These are phyloP conservation scores for Pichia sp. DNA, from an alignment of 1,139 yeast genomes.

Conservation along the genomic window DNA sequence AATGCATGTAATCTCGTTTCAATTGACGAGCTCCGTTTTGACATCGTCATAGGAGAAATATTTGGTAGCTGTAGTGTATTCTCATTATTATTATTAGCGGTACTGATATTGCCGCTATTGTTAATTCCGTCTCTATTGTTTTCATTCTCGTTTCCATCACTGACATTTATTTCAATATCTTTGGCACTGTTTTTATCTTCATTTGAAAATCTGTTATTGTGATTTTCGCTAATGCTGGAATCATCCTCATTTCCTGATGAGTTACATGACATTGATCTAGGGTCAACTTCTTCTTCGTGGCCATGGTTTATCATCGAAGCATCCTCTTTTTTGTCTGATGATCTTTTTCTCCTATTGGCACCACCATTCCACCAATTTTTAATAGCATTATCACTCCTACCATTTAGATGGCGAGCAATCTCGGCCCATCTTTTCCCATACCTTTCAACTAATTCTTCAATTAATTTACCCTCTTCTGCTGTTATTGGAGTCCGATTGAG, in stretches of 20 bases:
- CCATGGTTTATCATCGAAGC: background rate
- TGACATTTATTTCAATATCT: background rate
- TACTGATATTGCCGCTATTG: background rate
- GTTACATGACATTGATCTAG: background rate
- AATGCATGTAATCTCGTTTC: conserved; percentile 13
- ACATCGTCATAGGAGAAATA: too few relatives aligned
- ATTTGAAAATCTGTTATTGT: background rate
- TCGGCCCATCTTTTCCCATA: conserved; percentile 95
- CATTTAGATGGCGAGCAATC: conserved; percentile 79
- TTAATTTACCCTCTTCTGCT: conserved; percentile 73
- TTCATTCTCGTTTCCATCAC: background rate
- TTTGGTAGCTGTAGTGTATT: background rate
- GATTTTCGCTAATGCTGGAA: background rate
- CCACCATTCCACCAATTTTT: conserved; percentile 98
- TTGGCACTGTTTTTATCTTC: background rate
- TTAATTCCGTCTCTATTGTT: background rate
- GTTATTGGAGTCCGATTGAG: conserved; percentile 78
- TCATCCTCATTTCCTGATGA: background rate
- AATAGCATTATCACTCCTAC: conserved; percentile 84
- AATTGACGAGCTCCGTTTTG: conserved; percentile 18
- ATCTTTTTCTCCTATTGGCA: conserved; percentile 66
- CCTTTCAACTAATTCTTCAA: conserved; percentile 69
- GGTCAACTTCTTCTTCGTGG: background rate
- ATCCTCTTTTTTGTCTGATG: conserved; percentile 23
- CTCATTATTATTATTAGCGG: background rate